Evolutionary conservation across 345 rosid species (phyloP), one percentile per base, ranked within the genome.

Genomic region (Eucalyptus polybractea): DNA sequence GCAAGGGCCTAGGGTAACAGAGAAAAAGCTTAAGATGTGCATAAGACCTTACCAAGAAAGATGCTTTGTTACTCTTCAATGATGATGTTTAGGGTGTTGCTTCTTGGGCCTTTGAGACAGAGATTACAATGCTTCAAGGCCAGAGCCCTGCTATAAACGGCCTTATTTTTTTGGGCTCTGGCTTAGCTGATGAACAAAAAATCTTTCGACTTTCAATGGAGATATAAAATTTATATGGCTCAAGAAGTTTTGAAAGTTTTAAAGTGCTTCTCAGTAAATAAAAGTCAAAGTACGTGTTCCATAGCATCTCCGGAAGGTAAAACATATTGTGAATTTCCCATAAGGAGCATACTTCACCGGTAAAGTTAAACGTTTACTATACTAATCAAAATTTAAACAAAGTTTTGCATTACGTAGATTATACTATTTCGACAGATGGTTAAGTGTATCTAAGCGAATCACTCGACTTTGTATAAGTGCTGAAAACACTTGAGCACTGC

Each of bases 51-150:
- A 80, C 86, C 50, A 60, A 60, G 13, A 56, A 56, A 56, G 62
- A 56, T 56, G 62, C 62, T 93, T 93, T 91, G 90, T 90, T 92
- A 91, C 89, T 62, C 92, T 86, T 93, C 91, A 81, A 80, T 88
- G 89, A 9, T 86, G 29, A 40, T 27, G 87, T 80, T 76, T 17
- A 21, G 88, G 88, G 3, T 89, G 85, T 65, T 65, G 80, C 37
- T 67, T 89, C 13, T 69, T 13, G 31, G 86, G 85, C 47, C 83
- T 72, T 33, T 17, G 50, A 67, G 49, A 40, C 51, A 24, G 80
- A 29, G 2, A 3, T 56, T 44, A n/a, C 88, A 14, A 22, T 40
- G 29, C 29, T 76, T 76, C 83, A 40, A 37, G 83, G 83, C 15
- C 47, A 72, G 45, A 72, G 44, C 83, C 80, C 44, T 67, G 42